Evolutionary conservation across 1,284 basidiomycete genomes (phyloP).

Genomic region (Calocybe gambosa): DNA sequence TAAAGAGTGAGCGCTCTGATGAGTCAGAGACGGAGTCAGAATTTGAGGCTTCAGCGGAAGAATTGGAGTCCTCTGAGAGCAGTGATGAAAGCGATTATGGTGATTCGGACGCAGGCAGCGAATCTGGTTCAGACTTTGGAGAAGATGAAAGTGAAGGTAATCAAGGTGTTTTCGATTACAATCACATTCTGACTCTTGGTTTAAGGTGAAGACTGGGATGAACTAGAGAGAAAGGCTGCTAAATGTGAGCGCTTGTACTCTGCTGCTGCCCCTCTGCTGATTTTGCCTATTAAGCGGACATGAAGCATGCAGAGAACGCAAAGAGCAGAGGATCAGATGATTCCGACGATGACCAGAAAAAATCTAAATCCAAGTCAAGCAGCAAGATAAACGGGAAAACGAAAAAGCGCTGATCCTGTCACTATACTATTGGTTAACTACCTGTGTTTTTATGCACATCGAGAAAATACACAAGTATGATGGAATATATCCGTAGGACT

Average conservation of each 20-base stretch:
- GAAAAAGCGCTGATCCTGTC: conserved; percentile 25
- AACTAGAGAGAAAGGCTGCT: conserved; percentile 85
- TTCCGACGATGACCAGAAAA: conserved; percentile 63
- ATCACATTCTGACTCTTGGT: conserved; percentile 1
- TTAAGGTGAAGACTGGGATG: conserved; percentile 89
- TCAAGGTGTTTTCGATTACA: background rate
- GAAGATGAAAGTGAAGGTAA: conserved; percentile 65
- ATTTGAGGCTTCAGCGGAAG: conserved; percentile 65
- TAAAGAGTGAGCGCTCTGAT: conserved; percentile 62
- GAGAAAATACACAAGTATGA: too few relatives aligned
- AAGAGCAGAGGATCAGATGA: conserved; percentile 56
- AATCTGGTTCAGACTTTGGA: conserved; percentile 63
- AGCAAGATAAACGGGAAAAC: conserved; percentile 38
- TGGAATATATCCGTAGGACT: background rate
- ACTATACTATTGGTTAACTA: background rate
- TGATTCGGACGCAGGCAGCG: conserved; percentile 62
- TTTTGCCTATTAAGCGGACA: conserved; percentile 48
- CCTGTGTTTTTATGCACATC: background rate
- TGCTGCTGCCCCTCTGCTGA: background rate
- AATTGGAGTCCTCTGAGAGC: conserved; percentile 44
- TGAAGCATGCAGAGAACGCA: conserved; percentile 49
- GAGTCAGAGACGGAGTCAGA: conserved; percentile 75
- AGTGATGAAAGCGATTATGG: conserved; percentile 49
- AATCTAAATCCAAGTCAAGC: conserved; percentile 43
- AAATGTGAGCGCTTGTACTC: conserved; percentile 46